Evolutionary conservation across 768 basidiomycete genomes (phyloP).

Genomic region (Cyathus striatus): DNA sequence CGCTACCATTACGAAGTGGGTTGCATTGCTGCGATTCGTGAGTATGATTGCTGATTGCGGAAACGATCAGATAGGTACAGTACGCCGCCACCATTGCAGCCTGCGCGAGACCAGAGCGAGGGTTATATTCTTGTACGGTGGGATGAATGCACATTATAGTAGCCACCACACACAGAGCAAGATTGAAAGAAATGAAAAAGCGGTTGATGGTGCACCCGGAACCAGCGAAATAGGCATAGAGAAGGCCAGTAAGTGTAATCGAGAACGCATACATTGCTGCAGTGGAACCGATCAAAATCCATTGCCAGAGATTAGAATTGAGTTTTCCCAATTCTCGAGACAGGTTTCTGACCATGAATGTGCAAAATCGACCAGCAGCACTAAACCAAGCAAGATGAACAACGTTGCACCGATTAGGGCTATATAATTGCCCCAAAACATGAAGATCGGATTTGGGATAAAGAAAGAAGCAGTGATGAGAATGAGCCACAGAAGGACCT

Average conservation of each 20-base stretch:
- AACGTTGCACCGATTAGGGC: conserved; percentile 87
- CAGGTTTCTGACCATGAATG: conserved; percentile 98
- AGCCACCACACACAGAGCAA: conserved; percentile 72
- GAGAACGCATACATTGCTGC: conserved; percentile 81
- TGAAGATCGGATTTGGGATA: conserved; percentile 96
- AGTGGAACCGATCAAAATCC: conserved; percentile 90
- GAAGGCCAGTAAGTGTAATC: conserved; percentile 80
- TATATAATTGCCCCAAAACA: conserved; percentile 95
- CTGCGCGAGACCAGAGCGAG: conserved; percentile 92
- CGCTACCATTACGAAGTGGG: conserved; percentile 65
- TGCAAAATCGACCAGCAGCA: conserved; percentile 97
- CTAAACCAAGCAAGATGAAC: conserved; percentile 95
- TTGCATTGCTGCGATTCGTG: conserved; percentile 76
- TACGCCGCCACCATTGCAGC: conserved; percentile 97
- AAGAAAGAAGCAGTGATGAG: conserved; percentile 83
- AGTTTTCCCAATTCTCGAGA: conserved; percentile 91
- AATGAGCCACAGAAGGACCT: conserved; percentile 83
- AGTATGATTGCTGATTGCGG: conserved; percentile 89
- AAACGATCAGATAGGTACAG: conserved; percentile 92
- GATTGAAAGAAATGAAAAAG: conserved; percentile 97
- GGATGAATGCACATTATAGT: conserved; percentile 84
- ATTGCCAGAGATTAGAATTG: conserved; percentile 90
- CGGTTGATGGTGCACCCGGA: conserved; percentile 87
- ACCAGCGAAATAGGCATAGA: conserved; percentile 89
- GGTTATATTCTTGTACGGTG: conserved; percentile 85